Percentiles rank a stretch among this genome's conserved stretches.
phyloP scores from a whole-genome alignment of 768 basidiomycete species.

The Tulasnella sp. region DNA sequence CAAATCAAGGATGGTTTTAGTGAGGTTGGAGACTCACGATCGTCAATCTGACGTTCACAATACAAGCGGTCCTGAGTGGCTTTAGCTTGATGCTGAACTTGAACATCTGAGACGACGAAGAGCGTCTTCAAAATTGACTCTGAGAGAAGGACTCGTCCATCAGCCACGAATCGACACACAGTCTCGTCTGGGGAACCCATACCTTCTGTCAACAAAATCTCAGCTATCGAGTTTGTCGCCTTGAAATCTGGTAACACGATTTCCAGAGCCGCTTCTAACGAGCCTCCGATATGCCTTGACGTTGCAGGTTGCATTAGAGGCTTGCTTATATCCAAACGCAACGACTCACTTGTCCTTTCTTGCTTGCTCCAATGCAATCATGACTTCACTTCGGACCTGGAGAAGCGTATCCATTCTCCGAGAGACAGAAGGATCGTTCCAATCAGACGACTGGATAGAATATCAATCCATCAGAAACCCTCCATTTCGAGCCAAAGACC shows the following conservation, averaged over 20 bases:
- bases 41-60: neutral
- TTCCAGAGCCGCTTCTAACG: constrained; percentile 65
- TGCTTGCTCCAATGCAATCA: constrained; percentile 64
- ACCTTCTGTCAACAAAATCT: neutral
- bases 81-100: constrained; percentile 17
- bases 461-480: neutral
- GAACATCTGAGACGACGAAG: constrained; percentile 66
- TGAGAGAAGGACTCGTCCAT: constrained; percentile 24
- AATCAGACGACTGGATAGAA: constrained; percentile 22
- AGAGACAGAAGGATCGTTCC: constrained; percentile 48
- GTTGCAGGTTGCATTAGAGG: neutral
- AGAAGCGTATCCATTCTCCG: constrained; percentile 55
- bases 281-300: constrained; percentile 54
- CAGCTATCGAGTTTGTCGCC: neutral
- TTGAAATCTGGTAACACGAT: constrained; percentile 38
- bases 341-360: constrained; percentile 54
- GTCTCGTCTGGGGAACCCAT: neutral
- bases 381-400: constrained; percentile 45
- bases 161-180: neutral
- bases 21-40: neutral
- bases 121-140: constrained; percentile 56
- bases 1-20: neutral
- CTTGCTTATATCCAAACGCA: neutral
- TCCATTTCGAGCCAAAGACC: neutral
- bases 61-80: constrained; percentile 17